Conservation (phyloP, 495 filamentous ascomycete species). For the Aspergillus biplanus region DNA sequence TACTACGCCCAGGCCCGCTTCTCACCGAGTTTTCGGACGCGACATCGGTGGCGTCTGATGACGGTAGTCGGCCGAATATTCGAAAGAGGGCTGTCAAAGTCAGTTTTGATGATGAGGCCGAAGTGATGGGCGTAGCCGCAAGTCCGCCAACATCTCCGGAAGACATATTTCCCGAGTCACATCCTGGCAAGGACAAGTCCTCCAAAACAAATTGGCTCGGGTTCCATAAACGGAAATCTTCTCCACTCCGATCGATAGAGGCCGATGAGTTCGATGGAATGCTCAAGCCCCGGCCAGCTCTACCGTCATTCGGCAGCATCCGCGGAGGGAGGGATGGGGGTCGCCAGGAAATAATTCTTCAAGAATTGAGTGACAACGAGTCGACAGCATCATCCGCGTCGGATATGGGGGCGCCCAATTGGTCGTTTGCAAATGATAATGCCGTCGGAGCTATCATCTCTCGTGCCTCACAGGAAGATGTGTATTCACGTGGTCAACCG, state of each 20-base stretch:
- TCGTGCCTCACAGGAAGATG: constrained; percentile 18
- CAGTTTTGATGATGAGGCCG: constrained; percentile 80
- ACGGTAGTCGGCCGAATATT: constrained; percentile 47
- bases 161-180: constrained; percentile 52
- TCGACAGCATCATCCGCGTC: constrained; percentile 41
- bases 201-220: constrained; percentile 58
- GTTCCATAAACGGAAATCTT: constrained; percentile 52
- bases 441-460: constrained; percentile 63
- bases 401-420: constrained; percentile 25
- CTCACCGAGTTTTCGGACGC: constrained; percentile 64
- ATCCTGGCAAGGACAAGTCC: constrained; percentile 42
- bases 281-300: constrained; percentile 73
- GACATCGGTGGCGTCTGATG: constrained; percentile 62
- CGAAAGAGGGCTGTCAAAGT: constrained; percentile 77
- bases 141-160: constrained; percentile 54
- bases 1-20: constrained; percentile 38
- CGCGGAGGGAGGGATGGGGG: constrained; percentile 48
- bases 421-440: constrained; percentile 65
- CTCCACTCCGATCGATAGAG: constrained; percentile 29
- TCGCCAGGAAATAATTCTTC: constrained; percentile 21
- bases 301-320: constrained; percentile 86
- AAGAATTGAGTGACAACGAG: constrained; percentile 43
- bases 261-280: constrained; percentile 63
- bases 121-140: constrained; percentile 63
- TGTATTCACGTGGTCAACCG: not conserved